Base-by-base conservation (phyloP, 768 basidiomycete species). In the Lentinus tigrinus region DNA sequence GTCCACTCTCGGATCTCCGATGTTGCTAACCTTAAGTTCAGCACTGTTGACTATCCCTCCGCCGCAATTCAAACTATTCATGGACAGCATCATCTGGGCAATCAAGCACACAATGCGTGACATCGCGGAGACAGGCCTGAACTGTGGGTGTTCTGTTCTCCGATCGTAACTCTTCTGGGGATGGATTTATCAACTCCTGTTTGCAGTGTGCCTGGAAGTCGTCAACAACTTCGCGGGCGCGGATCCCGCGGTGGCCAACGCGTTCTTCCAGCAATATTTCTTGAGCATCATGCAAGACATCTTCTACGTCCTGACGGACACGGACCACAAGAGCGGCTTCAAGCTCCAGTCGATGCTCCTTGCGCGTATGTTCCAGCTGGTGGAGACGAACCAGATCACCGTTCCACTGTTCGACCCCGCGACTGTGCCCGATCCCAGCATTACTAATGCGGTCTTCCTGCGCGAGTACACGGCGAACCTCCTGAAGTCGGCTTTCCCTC, bases 81-180 rank as follows among this genome's bases (percentile, higher is more conserved):
- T 97, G 86, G 96, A 98, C 73, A 95, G 93, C 59, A 91, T 98
- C 63, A 89, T 96, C 51, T 99, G 97, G 96, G 96, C 95, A n/a
- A 96, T 98, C 78, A 99, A 99, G 74, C 97, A 99, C 76, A 98
- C 93, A 16, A 95, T 97, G 93, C 85, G 96, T 54, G 96, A 98
- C 73, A 97, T 99, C 61, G 93, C 94, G 4, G 96, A 98, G 70
- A 91, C 89, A 42, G 91, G 91, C 42, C 73, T 93, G 58, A 91
- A 88, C 67, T 69, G 91, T 93, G 75, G 53, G 82, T 74, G 62
- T 54, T 63, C 26, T 38, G n/a, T 16, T 31, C 31, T 1, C 34
- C 42, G 17, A n/a, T 31, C 48, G n/a, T 17, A 34, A n/a, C 23
- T 16, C 50, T 46, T 48, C 19, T 21, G 39, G 24, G 21, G 21